These are phyloP conservation scores for Coffea canephora DNA, from an alignment of 257 asterid species.

Conservation along the genomic window DNA sequence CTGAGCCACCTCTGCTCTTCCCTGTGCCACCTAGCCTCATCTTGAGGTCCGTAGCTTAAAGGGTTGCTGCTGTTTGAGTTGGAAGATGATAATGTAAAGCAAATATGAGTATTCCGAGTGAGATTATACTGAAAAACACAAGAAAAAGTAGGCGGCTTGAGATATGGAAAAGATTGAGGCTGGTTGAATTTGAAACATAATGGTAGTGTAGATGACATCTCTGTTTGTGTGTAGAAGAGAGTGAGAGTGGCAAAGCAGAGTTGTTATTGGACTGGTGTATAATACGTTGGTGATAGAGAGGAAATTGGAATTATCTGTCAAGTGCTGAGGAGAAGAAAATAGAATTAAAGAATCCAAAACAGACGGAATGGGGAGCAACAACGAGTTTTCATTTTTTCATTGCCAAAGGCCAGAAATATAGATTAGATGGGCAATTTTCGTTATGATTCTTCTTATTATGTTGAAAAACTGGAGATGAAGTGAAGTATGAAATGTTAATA, in stretches of 20 bases:
- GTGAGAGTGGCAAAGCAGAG: not conserved
- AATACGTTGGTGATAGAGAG: not conserved
- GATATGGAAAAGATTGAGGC: slow-evolving; percentile 8
- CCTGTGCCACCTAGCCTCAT: slow-evolving; percentile 84
- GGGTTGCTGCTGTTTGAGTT: slow-evolving; percentile 35
- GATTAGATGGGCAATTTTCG: too few species aligned
- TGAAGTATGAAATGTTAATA: not conserved
- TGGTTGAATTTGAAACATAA: slow-evolving; percentile 25
- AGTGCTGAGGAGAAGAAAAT: not conserved
- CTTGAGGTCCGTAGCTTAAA: slow-evolving; percentile 28
- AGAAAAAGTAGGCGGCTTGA: slow-evolving; percentile 17
- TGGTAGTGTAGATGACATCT: slow-evolving; percentile 32
- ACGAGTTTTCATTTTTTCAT: not conserved
- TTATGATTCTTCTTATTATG: not conserved
- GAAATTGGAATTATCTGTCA: not conserved
- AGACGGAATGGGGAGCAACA: not conserved
- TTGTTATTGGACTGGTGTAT: too few species aligned
- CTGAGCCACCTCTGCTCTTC: slow-evolving; percentile 96
- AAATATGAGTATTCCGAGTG: slow-evolving; percentile 39
- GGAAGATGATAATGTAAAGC: slow-evolving; percentile 49
- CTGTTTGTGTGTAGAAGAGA: not conserved
- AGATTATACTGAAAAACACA: not conserved
- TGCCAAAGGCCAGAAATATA: not conserved
- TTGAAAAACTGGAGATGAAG: not conserved
- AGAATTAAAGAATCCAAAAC: not conserved